Evolutionary conservation across 495 filamentous ascomycete genomes (phyloP), one percentile per base, ranked within the genome.

Genomic region (Thozetella sp.): DNA sequence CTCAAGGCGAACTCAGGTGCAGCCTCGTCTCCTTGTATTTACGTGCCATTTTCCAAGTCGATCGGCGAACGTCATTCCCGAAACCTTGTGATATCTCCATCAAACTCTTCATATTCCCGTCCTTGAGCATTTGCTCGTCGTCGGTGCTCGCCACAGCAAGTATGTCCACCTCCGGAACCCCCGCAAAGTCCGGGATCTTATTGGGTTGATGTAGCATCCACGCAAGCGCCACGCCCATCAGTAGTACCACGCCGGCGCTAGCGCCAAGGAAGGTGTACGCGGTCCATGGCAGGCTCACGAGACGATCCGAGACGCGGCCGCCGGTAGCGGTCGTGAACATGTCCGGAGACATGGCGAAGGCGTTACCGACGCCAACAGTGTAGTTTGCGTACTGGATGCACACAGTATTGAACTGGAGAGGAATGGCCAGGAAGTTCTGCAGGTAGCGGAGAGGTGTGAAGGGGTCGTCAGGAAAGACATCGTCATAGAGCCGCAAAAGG

Each of bases 371-470:
- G 2, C 22, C 19, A n/a, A 56, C 54, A 23, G 22, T 57, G 26
- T 57, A 57, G 55, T 57, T 57, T 43, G 55, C 55, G 24, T 22
- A 57, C 20, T 57, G 55, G 25, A 51, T 25, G 46, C 43, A 57
- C 15, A 48, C 52, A 10, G 40, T 48, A 25, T 51, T 51, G 26
- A 57, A 57, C 26, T 57, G 55, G 19, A 51, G 55, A 11, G 55
- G 55, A 48, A 57, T 57, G 55, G 55, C 55, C 26, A 57, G 55
- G 55, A 57, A 57, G 45, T 57, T 57, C 45, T 48, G 55, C 25
- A 57, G 55, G 45, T 57, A 48, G 13, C 25, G 3, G 15, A 37
- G 25, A 11, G 55, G 55, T 6, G 55, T 57, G 43, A 51, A 48
- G 26, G 19, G 2, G 45, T 57, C 55, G 55, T 57, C 55, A 1